Base-by-base conservation (phyloP, 2,329 filamentous ascomycete genomes). In the Hypoxylon sp. region DNA sequence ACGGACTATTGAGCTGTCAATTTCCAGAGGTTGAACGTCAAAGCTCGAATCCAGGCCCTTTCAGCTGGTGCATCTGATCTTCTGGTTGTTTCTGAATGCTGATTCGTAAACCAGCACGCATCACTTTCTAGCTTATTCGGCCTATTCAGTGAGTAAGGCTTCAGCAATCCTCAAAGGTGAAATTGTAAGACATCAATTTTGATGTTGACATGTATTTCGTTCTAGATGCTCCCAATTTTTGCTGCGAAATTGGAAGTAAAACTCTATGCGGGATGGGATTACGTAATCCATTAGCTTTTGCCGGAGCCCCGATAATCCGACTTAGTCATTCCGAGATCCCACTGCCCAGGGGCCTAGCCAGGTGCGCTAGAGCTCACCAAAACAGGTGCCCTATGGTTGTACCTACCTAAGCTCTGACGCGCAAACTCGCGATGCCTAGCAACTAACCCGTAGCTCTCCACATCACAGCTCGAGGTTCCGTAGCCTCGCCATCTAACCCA, bases 371-470 rank as follows among this genome's bases (percentile, higher is more conserved):
- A 64, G 56, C 62, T 60, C 27, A 42, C 61, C 44, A 40, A 48
- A 49, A 46, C 27, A 62, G 30, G 17, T 53, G 56, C 40, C 61
- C 40, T 4, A 30, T 31, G 22, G 3, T 48, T 40, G 40, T 57
- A 57, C 53, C 53, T 44, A 49, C 56, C 64, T 70, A 56, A 71
- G 67, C 72, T 72, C 66, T 69, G 69, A 74, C 72, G 72, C 74
- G 74, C 74, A 75, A 74, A 74, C 72, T 72, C 73, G 72, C 74
- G 74, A 73, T 75, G 74, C 74, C 74, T 74, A 66, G 74, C 71
- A 69, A 63, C 27, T 30, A 64, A 68, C 60, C 60, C 51, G 49
- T 60, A 72, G 70, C 70, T 71, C 70, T 71, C 71, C 71, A 69
- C 54, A 59, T 62, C 20, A 70, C 51, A 69, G 61, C 63, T 69